Evolutionary conservation across 345 rosid species (phyloP), one percentile per base, ranked within the genome.

Genomic region (Melastoma malabathricum): DNA sequence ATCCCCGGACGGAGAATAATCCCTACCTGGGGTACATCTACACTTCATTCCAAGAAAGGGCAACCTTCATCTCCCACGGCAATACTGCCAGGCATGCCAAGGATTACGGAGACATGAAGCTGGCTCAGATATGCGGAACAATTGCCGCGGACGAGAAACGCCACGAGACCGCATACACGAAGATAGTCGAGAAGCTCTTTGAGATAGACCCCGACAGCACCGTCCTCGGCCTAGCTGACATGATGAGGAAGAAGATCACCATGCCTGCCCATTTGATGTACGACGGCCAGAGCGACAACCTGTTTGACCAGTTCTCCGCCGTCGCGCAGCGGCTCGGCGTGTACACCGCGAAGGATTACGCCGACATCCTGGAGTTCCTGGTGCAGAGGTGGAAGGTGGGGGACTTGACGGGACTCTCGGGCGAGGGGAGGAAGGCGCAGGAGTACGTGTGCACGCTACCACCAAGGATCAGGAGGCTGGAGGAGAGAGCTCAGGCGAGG

Each of bases 221-320:
- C 0, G 78, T 89, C 48, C 3, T 64, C 56, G 79, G 90, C 15
- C 75, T 90, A 57, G 82, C 98, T 15, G 92, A 86, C 71, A 86
- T 90, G 96, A 86, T 90, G 98, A 80, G 76, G 70, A 84, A 92
- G 81, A 92, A 82, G 62, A 82, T 92, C 57, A 67, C 96, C 0
- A 92, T 92, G 98, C 98, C 98, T 0, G 96, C 96, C 22, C 96
- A 89, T 65, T 56, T 89, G 75, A 86, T 89, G 95, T 82, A 75
- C 1, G 97, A 89, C 44, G 94, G 97, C 6, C 67, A 61, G 0
- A 80, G 86, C 0, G 76, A 83, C 45, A 69, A 76, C 48, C 84
- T 90, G 31, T 90, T 86, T 19, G 86, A 83, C 7, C 65, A 90
- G 73, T 90, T 72, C 63, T 81, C 96, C 0, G 69, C 84, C 0